Evolutionary conservation across 1,139 yeast genomes (phyloP), one percentile per base, ranked within the genome.

Genomic region (Kodamaea arcana): DNA sequence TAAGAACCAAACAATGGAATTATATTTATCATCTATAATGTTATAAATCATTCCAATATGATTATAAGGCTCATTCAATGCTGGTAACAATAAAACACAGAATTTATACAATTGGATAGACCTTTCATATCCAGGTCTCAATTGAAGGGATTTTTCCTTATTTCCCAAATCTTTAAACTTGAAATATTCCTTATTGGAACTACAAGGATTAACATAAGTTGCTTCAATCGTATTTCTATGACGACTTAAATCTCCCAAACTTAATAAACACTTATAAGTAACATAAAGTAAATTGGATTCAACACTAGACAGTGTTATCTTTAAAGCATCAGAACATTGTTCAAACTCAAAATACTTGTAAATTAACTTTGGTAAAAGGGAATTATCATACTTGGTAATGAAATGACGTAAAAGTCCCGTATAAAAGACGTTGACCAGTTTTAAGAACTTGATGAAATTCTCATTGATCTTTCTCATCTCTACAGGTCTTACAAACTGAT

Each of bases 21-120:
- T 51, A 31, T 47, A 56, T 34, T 60, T 63, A 33, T 64, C 63
- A 31, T 60, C 69, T 15, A 58, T 45, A 10, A 52, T 34, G 41
- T 67, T 68, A 42, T 71, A 69, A 15, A 80, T 69, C 59, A 80
- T 72, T 5, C 85, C 87, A 34, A 77, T 69, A 46, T 80, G 84
- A 45, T 76, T 75, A 46, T 76, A 76, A 1, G 86, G 79, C 46
- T 80, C 87, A 38, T 82, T 82, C 37, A 78, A 63, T 1, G 84
- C 75, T 1, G 88, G 90, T 26, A 80, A 55, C 16, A 80, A 56
- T 27, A 72, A 47, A 22, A 78, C 70, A 18, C 86, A 78, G 28
- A 63, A 51, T 35, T 72, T 67, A 44, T 78, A 76, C 45, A 66
- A 69, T 42, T 68, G 66, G 15, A 75, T 52, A 1, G 84, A 63